Evolutionary conservation across 345 rosid species (phyloP).

Genomic region (Citrus medica): DNA sequence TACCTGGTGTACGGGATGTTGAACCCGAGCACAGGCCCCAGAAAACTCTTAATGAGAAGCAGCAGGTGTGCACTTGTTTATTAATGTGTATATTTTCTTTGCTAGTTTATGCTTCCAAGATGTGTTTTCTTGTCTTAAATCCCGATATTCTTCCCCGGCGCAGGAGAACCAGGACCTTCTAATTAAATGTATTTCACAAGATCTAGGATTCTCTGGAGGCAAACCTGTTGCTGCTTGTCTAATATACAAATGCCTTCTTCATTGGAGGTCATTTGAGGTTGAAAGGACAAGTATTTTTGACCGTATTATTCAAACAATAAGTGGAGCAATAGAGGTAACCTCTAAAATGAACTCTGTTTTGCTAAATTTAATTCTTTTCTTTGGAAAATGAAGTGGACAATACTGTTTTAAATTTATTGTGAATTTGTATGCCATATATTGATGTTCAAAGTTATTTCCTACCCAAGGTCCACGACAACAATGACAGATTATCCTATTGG

Average conservation of each 20-base stretch:
- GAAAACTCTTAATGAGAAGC: constrained; percentile 89
- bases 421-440: constrained; percentile 4
- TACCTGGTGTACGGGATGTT: constrained; percentile 38
- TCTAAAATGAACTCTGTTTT: background rate
- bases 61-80: constrained; percentile 51
- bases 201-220: constrained; percentile 81
- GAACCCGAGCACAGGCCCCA: constrained; percentile 85
- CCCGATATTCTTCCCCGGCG: constrained; percentile 13
- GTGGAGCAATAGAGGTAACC: constrained; percentile 73
- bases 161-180: constrained; percentile 93
- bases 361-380: background rate
- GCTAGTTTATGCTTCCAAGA: background rate
- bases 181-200: constrained; percentile 77
- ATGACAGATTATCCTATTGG: constrained; percentile 83
- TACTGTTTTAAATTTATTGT: constrained; percentile 3
- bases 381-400: background rate
- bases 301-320: constrained; percentile 83
- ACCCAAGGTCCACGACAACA: constrained; percentile 71
- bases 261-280: constrained; percentile 96
- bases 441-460: constrained; percentile 18
- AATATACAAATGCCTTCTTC: constrained; percentile 84
- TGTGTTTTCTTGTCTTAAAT: background rate
- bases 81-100: background rate
- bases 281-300: constrained; percentile 84
- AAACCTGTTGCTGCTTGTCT: constrained; percentile 93